phyloP scores from a whole-genome alignment of 305 asterid species.

The Solanum hybrid region DNA sequence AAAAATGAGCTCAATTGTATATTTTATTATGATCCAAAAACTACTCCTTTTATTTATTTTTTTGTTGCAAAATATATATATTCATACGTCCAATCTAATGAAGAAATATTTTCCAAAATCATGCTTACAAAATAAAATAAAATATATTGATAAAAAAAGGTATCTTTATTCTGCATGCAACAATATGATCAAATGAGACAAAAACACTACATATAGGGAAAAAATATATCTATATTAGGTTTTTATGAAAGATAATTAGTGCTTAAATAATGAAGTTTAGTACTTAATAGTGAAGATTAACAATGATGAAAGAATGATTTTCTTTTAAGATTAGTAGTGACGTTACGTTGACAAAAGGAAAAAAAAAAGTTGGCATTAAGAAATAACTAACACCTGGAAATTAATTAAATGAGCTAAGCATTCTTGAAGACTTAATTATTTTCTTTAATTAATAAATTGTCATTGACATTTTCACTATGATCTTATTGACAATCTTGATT shows the following conservation, averaged over 20 bases:
- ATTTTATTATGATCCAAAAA: not conserved
- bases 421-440: not conserved
- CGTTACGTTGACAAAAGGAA: not conserved
- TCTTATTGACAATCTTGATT: not conserved
- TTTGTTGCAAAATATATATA: not conserved
- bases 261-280: not conserved
- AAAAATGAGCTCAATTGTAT: not conserved
- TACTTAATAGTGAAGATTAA: not conserved
- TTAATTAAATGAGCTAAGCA: not conserved
- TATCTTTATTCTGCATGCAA: not conserved
- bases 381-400: not conserved
- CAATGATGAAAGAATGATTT: not conserved
- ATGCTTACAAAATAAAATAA: not conserved
- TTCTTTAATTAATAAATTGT: not conserved
- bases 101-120: not conserved
- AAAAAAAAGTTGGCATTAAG: not conserved
- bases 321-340: not conserved
- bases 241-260: not conserved
- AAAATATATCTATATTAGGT: not conserved
- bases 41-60: not conserved
- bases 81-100: too few species aligned
- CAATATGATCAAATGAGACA: not conserved
- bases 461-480: not conserved
- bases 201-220: not conserved
- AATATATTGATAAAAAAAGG: not conserved